Evolutionary conservation across 225 moss, liverwort and hornwort species (phyloP), one percentile per base, ranked within the genome.

Genomic region (Sphagnum tenellum): DNA sequence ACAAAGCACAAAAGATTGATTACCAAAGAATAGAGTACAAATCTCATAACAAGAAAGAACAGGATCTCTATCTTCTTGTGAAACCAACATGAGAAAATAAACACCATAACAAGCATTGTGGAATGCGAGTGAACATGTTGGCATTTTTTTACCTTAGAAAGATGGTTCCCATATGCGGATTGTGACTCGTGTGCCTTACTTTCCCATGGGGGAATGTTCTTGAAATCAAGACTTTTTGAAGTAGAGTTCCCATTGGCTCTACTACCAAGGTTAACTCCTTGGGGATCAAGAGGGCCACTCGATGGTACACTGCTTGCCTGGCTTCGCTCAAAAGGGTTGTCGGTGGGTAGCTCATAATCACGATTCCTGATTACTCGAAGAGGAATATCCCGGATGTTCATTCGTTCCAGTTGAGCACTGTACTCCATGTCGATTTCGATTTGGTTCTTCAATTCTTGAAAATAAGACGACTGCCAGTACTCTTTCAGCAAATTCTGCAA

Each of bases 361-460:
- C 58, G 59, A 59, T 58, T 13, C 44, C 58, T 51, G 44, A 14
- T 5, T 51, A 56, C 47, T 65, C 71, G 71, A 55, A 56, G 49
- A 29, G 65, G 65, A 53, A 65, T 49, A 49, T 60, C 55, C 10
- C 71, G 71, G 5, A 71, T 65, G 49, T 61, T 61, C 79, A 79
- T 79, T 61, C 79, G 71, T 61, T 79, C 79, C 51, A 79, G 59
- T 51, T 79, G 79, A 50, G 75, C 75, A 47, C 68, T 66, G 60
- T 75, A 79, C 56, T 72, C 72, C 4, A 50, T 62, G 57, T 79
- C 75, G 10, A 72, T 58, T 0, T 75, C 75, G 3, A 79, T 66
- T 61, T 79, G 69, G 2, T 65, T 53, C 56, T 75, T 72, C 50
- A 79, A 47, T 12, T 79, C 56, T 4, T 47, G 50, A 49, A 62